Base-by-base conservation (phyloP, 352 stramenopile species). In the Pythium sukuiense region DNA sequence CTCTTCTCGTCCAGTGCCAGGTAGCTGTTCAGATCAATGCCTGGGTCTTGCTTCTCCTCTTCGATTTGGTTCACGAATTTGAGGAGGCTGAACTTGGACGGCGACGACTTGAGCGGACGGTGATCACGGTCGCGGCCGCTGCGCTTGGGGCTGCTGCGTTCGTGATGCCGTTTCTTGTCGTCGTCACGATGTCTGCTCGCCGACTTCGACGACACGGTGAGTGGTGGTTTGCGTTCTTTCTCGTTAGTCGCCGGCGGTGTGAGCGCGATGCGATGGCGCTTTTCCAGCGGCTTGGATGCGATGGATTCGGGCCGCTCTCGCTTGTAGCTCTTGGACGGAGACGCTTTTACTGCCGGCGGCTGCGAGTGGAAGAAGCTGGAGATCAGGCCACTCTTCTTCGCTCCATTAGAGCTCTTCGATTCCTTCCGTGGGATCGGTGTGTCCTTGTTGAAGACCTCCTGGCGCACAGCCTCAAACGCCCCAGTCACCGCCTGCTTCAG, bases 401-500 rank as follows among this genome's bases (percentile, higher is more conserved):
- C 18, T 16, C 26, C 13, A 8, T 54, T 37, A 26, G 37, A 43
- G 3, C 9, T 59, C 2, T 13, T 62, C 13, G 27, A 13, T 8
- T 59, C 16, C 20, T 12, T 30, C 6, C 7, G 12, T 4, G 18
- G 20, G 3, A 43, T 24, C 3, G 55, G 43, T 35, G 59, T 70
- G 24, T 57, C 49, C 27, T 57, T 70, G 20, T 45, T 56, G 14
- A 26, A 24, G 20, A 54, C 9, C 46, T 69, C 60, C 20, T 37
- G 30, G 4, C 41, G 56, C 33, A 69, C 18, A 46, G 29, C 59
- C 24, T 62, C 30, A 35, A 74, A 74, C 5, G 57, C 48, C 6
- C 49, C 50, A 9, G 4, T 56, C 45, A 64, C 29, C 0, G 87
- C 83, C 70, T 72, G 76, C 46, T 84, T 78, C 7, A 92, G 37